A percentile compares a stretch with the other conserved stretches of the same genome.
Evolutionary conservation across 139 green algal genomes (phyloP).

Genomic region (Prasinococcaceae sp.): DNA sequence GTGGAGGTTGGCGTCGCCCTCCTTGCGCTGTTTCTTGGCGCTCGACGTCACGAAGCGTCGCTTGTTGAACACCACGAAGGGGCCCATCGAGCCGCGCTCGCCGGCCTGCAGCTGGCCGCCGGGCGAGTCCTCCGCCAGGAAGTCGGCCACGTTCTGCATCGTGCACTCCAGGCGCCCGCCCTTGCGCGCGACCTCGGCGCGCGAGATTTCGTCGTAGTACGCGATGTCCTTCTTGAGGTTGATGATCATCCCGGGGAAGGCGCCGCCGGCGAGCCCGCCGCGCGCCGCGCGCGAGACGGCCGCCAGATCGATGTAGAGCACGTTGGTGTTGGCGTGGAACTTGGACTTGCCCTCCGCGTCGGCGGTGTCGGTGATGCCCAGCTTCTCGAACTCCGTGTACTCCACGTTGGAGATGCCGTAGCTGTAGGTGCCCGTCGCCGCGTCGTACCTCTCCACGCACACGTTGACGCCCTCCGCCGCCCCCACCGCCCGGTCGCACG

Average conservation of each 20-base stretch:
- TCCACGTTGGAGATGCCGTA: constrained; percentile 92
- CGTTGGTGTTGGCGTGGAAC: constrained; percentile 97
- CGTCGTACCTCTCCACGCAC: constrained; percentile 36
- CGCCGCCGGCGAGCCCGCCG: constrained; percentile 2
- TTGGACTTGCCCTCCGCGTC: constrained; percentile 18
- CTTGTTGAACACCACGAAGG: constrained; percentile 87
- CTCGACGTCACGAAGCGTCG: constrained; percentile 63
- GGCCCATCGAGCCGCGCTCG: constrained; percentile 31
- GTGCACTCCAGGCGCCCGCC: constrained; percentile 92
- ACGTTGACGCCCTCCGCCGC: constrained; percentile 94
- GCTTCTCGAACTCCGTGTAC: constrained; percentile 92
- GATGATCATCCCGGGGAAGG: constrained; percentile 89
- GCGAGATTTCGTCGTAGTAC: constrained; percentile 11
- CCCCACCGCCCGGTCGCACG: constrained; percentile 76
- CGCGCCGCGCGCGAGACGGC: constrained; percentile 6
- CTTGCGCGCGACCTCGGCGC: background rate
- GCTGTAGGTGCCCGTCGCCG: constrained; percentile 6
- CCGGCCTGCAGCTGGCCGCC: too few species aligned
- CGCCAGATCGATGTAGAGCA: constrained; percentile 75
- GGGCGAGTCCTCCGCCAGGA: too few species aligned
- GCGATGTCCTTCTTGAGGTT: constrained; percentile 80
- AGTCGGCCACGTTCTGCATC: constrained; percentile 67
- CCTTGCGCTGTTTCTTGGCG: constrained; percentile 68
- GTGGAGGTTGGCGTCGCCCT: constrained; percentile 45
- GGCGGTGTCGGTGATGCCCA: constrained; percentile 64